These are phyloP conservation scores for Barnettozyma hawaiiensis DNA, from an alignment of 1,139 yeast genomes.

Conservation along the genomic window DNA sequence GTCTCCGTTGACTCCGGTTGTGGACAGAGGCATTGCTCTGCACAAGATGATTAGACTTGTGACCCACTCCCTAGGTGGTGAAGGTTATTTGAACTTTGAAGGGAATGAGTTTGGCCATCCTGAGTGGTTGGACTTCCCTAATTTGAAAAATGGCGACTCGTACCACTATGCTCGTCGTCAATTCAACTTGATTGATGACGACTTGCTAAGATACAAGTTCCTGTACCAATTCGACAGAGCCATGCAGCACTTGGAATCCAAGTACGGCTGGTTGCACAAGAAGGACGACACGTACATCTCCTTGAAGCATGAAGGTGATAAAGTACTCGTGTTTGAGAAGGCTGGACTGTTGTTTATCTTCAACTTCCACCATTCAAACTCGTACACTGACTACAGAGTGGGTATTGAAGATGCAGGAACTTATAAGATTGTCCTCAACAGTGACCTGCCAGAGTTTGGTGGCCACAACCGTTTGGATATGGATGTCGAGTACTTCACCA, in stretches of 20 bases:
- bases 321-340: constrained; percentile 83
- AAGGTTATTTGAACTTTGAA: constrained; percentile 91
- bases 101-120: constrained; percentile 99
- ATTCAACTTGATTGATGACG: constrained; percentile 79
- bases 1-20: constrained; percentile 64
- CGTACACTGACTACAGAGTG: constrained; percentile 79
- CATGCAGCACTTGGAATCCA: constrained; percentile 71
- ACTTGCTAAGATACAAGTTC: constrained; percentile 70
- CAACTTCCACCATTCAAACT: constrained; percentile 82
- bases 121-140: constrained; percentile 97
- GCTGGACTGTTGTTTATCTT: constrained; percentile 79
- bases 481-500: constrained; percentile 54
- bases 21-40: constrained; percentile 84
- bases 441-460: constrained; percentile 69
- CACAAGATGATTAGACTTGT: constrained; percentile 86
- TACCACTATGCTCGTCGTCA: constrained; percentile 95
- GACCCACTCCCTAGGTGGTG: constrained; percentile 90
- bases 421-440: constrained; percentile 67
- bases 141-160: constrained; percentile 80
- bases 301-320: constrained; percentile 81
- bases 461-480: constrained; percentile 73
- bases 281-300: constrained; percentile 85
- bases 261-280: constrained; percentile 66
- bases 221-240: constrained; percentile 76
- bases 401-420: constrained; percentile 81